Evolutionary conservation across 192 early-diverging fungal species (phyloP), one percentile per base, ranked within the genome.

Genomic region (Coemansia nantahalensis): DNA sequence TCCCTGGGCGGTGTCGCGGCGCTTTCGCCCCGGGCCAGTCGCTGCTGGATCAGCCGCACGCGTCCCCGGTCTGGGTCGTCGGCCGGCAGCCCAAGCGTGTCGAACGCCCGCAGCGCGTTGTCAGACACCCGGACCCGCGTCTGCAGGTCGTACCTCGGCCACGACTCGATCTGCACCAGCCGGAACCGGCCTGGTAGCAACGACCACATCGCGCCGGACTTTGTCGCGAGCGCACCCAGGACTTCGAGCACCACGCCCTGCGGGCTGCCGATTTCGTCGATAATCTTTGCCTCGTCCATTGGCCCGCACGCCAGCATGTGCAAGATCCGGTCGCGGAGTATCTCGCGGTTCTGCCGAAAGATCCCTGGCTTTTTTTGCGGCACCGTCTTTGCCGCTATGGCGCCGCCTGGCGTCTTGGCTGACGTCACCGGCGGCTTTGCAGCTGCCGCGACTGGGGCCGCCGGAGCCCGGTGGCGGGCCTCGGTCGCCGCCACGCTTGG

Each of bases 21-120:
- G 21, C 21, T 28, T 1, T 22, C 16, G 11, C 31, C 50, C n/a
- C 38, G 48, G 3, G 42, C 17, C 24, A 65, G 33, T 18, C 48
- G 56, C 21, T 43, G 47, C 17, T 47, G 47, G 4, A 54, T 14
- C 33, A 30, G 36, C 52, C 30, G 14, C 16, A 68, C 42, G 8
- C 56, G 61, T 48, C 39, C 23, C 17, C 82, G 76, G 6, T 78
- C 78, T 2, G 77, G 58, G 26, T 80, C 80, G 52, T 81, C 76
- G 2, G 48, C 33, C 3, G 66, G 12, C 12, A 84, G 51, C 0
- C 69, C 75, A 22, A 84, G 61, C 22, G 31, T 44, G 40, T 84
- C 80, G 39, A 84, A 81, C 12, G 83, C 83, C 6, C 43, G 41
- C 1, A 63, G 56, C 10, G 80, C 79, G 33, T 77, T 78, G 24